Percentiles rank a stretch among this genome's conserved stretches.
Conservation (phyloP, 805 yeast genomes). For the Ogataea degrootiae region DNA sequence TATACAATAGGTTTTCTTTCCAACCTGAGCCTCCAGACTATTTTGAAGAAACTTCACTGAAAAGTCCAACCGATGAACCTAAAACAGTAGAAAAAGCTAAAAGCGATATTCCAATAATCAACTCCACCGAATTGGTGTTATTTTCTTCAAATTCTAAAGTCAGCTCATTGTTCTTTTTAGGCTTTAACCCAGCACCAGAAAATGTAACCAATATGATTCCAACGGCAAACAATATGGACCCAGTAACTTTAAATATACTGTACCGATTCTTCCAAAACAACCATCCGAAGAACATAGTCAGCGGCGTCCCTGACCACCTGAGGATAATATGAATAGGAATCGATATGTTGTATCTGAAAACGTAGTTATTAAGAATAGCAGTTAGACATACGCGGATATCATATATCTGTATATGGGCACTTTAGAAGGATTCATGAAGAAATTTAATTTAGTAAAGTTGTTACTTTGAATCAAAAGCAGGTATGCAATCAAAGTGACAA, state of each 20-base stretch:
- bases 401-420: slow-evolving; percentile 43
- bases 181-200: slow-evolving; percentile 4
- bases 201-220: slow-evolving; percentile 48
- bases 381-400: slow-evolving; percentile 41
- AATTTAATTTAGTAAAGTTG: slow-evolving; percentile 16
- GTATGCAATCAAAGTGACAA: slow-evolving; percentile 44
- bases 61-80: slow-evolving; percentile 53
- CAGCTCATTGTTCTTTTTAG: no score
- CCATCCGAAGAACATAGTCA: slow-evolving; percentile 55
- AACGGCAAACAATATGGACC: slow-evolving; percentile 46
- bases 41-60: slow-evolving; percentile 46
- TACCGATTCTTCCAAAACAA: slow-evolving; percentile 43
- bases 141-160: no score
- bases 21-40: slow-evolving; percentile 46
- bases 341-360: slow-evolving; percentile 51
- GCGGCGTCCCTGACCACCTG: slow-evolving; percentile 58
- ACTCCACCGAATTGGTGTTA: neutral
- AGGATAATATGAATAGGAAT: slow-evolving; percentile 66
- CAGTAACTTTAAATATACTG: slow-evolving; percentile 38
- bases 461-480: slow-evolving; percentile 24
- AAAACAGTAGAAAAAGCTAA: slow-evolving; percentile 45
- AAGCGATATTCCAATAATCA: slow-evolving; percentile 34
- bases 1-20: slow-evolving; percentile 61
- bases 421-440: slow-evolving; percentile 25
- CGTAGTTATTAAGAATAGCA: slow-evolving; percentile 53